These are phyloP conservation scores for Malus hybrid DNA, from an alignment of 331 rosid species.

Conservation along the genomic window DNA sequence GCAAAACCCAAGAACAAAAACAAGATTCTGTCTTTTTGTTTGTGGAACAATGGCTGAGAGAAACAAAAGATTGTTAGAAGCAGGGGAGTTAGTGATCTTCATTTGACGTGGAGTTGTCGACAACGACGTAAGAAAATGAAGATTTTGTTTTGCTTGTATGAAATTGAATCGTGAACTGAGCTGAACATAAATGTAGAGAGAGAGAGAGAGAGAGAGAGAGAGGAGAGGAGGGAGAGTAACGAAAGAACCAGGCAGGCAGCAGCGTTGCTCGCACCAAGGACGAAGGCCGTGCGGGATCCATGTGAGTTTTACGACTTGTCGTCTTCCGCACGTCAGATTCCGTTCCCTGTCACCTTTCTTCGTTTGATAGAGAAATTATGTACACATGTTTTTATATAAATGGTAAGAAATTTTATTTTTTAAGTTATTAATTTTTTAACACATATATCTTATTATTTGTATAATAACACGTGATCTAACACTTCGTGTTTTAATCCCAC, in stretches of 20 bases:
- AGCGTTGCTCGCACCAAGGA: constrained; percentile 5
- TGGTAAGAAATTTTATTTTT: too few relatives aligned
- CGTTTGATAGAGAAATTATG: neutral
- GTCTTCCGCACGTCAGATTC: constrained; percentile 9
- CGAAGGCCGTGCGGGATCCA: constrained; percentile 35
- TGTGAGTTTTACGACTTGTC: constrained; percentile 41
- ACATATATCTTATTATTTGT: too few relatives aligned
- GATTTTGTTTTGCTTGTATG: constrained; percentile 5
- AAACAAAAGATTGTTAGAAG: neutral
- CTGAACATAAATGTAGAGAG: neutral
- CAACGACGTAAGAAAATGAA: constrained; percentile 6
- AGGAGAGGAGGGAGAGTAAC: constrained; percentile 38
- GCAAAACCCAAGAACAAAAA: neutral
- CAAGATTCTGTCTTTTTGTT: neutral
- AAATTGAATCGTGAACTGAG: neutral
- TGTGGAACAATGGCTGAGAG: neutral
- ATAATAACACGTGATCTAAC: too few relatives aligned
- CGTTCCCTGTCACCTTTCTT: neutral
- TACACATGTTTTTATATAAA: too few relatives aligned
- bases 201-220: constrained; percentile 5
- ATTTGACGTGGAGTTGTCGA: constrained; percentile 28
- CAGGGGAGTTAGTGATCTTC: constrained; percentile 45
- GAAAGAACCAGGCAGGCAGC: constrained; percentile 38
- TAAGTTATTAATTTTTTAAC: too few relatives aligned
- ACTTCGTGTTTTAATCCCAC: fast-evolving